Conservation (phyloP, 2,329 filamentous ascomycete species). For the Pyricularia sp. region DNA sequence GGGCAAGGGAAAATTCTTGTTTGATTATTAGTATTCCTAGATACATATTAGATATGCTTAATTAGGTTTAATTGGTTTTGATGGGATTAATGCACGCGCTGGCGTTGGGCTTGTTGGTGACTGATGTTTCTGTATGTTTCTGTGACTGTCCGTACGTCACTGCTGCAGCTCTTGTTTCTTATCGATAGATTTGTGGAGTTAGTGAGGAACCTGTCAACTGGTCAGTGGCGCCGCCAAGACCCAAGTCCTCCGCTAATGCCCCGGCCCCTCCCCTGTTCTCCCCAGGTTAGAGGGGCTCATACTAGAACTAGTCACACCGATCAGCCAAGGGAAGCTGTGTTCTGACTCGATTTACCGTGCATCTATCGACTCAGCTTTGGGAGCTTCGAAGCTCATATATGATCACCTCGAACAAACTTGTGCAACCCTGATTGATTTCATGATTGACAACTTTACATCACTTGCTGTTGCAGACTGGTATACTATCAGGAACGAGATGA, state of each 20-base stretch:
- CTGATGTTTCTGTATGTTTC: background rate
- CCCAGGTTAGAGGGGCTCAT: background rate
- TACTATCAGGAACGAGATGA: conserved; percentile 11
- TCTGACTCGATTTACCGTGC: background rate
- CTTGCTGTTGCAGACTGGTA: background rate
- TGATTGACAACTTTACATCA: background rate
- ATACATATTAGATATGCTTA: background rate
- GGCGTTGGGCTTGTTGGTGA: background rate
- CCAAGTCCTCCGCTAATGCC: background rate
- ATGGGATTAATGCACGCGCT: background rate
- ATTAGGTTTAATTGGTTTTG: background rate
- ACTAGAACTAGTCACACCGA: background rate
- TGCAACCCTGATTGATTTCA: background rate
- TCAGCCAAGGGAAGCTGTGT: background rate
- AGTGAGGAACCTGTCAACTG: background rate
- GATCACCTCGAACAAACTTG: background rate
- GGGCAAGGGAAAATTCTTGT: background rate
- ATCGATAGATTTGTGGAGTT: conserved; percentile 1
- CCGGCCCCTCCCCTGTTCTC: background rate
- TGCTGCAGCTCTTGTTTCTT: background rate
- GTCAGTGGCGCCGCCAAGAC: background rate
- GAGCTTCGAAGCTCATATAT: background rate
- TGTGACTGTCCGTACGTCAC: background rate
- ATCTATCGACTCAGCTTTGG: background rate
- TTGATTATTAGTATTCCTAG: background rate